These are phyloP conservation scores for Thielaviopsis musarum DNA, from an alignment of 2,329 filamentous ascomycete species.

Conservation along the genomic window DNA sequence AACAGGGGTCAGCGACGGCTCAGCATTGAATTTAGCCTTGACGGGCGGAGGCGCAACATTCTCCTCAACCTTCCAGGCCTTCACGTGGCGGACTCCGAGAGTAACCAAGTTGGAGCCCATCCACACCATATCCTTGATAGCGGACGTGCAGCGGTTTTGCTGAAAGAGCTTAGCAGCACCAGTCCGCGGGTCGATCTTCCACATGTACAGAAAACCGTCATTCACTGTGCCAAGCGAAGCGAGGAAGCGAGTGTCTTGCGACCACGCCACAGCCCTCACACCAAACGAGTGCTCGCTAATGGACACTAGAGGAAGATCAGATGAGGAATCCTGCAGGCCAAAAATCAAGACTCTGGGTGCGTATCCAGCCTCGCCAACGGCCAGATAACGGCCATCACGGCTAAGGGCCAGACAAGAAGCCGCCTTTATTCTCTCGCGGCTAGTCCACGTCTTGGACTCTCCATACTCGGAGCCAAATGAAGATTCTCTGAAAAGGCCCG, in stretches of 20 bases:
- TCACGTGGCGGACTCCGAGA: conserved; percentile 78
- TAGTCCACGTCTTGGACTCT: conserved; percentile 72
- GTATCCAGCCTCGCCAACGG: conserved; percentile 91
- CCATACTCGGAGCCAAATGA: conserved; percentile 21
- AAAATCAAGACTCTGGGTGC: conserved; percentile 83
- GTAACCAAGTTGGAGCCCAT: conserved; percentile 72
- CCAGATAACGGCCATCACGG: conserved; percentile 70
- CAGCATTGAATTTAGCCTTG: conserved; percentile 36
- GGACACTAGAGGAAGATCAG: conserved; percentile 67
- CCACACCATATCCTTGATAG: conserved; percentile 78
- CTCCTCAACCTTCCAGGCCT: conserved; percentile 79
- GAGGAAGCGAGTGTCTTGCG: conserved; percentile 67
- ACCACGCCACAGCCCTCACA: conserved; percentile 79
- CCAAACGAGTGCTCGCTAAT: conserved; percentile 84
- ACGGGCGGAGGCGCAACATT: conserved; percentile 39
- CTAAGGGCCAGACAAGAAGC: conserved; percentile 83
- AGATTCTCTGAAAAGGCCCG: conserved; percentile 23
- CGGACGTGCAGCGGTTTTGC: conserved; percentile 81
- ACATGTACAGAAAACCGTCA: conserved; percentile 86
- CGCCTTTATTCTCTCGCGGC: conserved; percentile 82
- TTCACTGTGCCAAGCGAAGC: conserved; percentile 80
- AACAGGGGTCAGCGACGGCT: conserved; percentile 17
- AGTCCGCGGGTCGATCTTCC: conserved; percentile 68
- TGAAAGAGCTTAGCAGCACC: conserved; percentile 66
- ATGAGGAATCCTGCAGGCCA: conserved; percentile 61